Evolutionary conservation across 2,329 filamentous ascomycete genomes (phyloP), one percentile per base, ranked within the genome.

Genomic region (Eurotiales sp.): DNA sequence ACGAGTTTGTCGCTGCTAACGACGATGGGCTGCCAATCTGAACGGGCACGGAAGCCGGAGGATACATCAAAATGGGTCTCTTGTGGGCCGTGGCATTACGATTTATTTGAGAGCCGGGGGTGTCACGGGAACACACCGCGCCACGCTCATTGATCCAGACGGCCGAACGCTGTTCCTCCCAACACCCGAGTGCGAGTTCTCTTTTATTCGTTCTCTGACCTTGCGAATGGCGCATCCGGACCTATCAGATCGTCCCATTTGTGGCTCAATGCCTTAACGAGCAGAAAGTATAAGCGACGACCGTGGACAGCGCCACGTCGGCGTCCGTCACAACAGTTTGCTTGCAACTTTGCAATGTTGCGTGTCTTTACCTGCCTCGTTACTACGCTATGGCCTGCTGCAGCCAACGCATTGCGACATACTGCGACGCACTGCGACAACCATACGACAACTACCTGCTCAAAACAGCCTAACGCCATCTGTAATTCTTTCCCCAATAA

Each of bases 111-210:
- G n/a, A n/a, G n/a, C n/a, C n/a, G n/a, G n/a, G 15, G 21, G 47
- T 37, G 47, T 50, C 47, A 50, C 47, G 47, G 47, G 47, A 50
- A 50, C 47, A 50, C 39, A 19, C 17, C 36, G 46, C 46, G 30
- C 46, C 36, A 48, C 36, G n/a, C 32, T 27, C 22, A 46, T 46
- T 39, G 44, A 37, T 17, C 37, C 22, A 40, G 15, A 30, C 17
- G 8, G 36, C 45, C 34, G 43, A 46, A 5, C 23, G 25, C 30
- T 3, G 23, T 19, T 47, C 22, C 45, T 46, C 37, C 30, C 14
- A 8, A n/a, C 15, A 27, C 12, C 10, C 11, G 23, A 23, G 30
- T 25, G 25, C 23, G n/a, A 44, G n/a, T 30, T 17, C 19, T 27
- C 8, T 47, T 32, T 12, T 39, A 34, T 27, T 17, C 45, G 37